Conservation (phyloP, 2,329 filamentous ascomycete genomes). For the Verticillium alfalfae region DNA sequence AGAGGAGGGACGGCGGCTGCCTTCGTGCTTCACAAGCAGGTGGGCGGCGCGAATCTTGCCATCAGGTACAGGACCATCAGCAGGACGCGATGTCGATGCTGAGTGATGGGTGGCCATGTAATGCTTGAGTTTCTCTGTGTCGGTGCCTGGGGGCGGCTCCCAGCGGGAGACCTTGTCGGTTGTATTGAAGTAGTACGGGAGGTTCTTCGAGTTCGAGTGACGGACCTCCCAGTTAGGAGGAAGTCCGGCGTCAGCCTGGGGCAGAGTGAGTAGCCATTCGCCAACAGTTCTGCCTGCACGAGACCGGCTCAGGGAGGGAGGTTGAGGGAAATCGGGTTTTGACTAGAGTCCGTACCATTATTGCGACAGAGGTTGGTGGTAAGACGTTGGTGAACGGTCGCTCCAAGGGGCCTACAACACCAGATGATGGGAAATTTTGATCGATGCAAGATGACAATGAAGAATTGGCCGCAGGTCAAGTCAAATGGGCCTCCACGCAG, state of each 20-base stretch:
- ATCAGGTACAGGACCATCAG: conserved; percentile 36
- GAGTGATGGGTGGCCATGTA: conserved; percentile 92
- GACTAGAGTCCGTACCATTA: conserved; percentile 2
- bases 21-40: conserved; percentile 86
- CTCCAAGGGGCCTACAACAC: not conserved
- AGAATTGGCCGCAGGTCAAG: not conserved
- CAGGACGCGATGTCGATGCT: conserved; percentile 34
- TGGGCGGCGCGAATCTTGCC: conserved; percentile 93
- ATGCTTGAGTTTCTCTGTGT: conserved; percentile 85
- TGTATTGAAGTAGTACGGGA: conserved; percentile 97
- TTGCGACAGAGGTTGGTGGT: not conserved
- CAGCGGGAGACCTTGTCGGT: conserved; percentile 83
- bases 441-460: not conserved
- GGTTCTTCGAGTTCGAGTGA: conserved; percentile 96
- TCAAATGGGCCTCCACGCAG: not conserved
- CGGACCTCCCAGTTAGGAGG: conserved; percentile 90
- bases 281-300: not conserved
- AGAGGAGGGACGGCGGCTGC: conserved; percentile 82
- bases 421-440: not conserved
- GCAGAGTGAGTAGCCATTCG: not conserved
- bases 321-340: not conserved
- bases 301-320: too few species aligned
- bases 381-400: not conserved
- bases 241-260: conserved; percentile 69
- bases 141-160: conserved; percentile 85